Percentiles rank a stretch among this genome's conserved stretches.
Conservation (phyloP, 495 filamentous ascomycete species). For the Podospora tetraspora region DNA sequence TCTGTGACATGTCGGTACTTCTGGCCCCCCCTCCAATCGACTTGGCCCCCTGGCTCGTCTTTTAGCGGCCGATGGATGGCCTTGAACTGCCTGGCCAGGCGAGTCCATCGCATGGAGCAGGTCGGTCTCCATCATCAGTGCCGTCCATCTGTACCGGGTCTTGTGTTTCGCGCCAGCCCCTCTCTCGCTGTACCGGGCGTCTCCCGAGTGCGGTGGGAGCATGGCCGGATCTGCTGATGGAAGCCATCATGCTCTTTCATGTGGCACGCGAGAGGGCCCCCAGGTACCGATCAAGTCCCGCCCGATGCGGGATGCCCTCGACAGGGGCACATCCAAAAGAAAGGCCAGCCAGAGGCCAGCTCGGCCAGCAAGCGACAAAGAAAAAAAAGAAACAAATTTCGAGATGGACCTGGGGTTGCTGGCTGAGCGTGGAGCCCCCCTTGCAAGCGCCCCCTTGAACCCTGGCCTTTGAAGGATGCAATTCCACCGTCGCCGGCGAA, state of each 20-base stretch:
- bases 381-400: slow-evolving; percentile 7
- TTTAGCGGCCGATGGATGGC: neutral
- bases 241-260: neutral
- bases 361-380: slow-evolving; percentile 1
- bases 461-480: slow-evolving; percentile 2
- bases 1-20: slow-evolving; percentile 22
- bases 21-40: slow-evolving; percentile 6
- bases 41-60: slow-evolving; percentile 6
- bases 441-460: neutral
- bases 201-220: neutral
- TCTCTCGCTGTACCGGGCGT: neutral
- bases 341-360: neutral
- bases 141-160: neutral
- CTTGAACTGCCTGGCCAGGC: neutral
- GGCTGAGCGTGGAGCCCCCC: slow-evolving; percentile 2
- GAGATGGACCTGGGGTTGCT: neutral
- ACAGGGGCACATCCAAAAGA: neutral
- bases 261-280: neutral
- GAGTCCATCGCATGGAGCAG: neutral
- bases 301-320: neutral
- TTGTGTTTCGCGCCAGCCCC: neutral
- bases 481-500: slow-evolving; percentile 8
- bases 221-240: slow-evolving; percentile 9
- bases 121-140: neutral
- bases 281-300: neutral